A percentile compares a stretch with the other conserved stretches of the same genome.
These are phyloP conservation scores for Oligophagozyma castellii DNA, from an alignment of 1,139 yeast species.

Conservation along the genomic window DNA sequence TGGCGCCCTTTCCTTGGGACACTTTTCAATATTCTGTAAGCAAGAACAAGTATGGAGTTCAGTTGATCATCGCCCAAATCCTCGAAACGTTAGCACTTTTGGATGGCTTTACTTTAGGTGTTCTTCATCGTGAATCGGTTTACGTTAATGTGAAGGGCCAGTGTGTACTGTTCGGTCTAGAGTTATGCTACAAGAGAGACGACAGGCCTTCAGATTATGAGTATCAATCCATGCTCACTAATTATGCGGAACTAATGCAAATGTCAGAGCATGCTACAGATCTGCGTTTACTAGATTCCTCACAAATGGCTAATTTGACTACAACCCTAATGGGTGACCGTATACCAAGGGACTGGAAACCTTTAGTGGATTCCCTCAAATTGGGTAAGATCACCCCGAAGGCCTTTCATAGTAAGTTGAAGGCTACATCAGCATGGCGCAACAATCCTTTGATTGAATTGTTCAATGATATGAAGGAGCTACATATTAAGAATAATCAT, in stretches of 20 bases:
- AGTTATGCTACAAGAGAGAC: conserved; percentile 42
- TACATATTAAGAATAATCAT: conserved; percentile 18
- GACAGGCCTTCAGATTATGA: conserved; percentile 24
- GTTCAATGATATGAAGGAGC: conserved; percentile 17
- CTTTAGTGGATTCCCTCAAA: conserved; percentile 5
- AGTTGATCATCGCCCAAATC: conserved; percentile 48
- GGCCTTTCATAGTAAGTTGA: conserved; percentile 8
- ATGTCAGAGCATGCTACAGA: conserved; percentile 13
- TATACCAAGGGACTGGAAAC: conserved; percentile 14
- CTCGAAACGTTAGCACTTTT: conserved; percentile 46
- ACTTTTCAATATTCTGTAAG: conserved; percentile 8
- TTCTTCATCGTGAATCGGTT: conserved; percentile 42
- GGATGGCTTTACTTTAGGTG: conserved; percentile 54
- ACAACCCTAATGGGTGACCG: conserved; percentile 34
- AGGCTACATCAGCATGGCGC: conserved; percentile 10
- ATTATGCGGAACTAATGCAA: conserved; percentile 27
- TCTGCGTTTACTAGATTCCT: conserved; percentile 43
- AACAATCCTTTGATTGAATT: conserved; percentile 11
- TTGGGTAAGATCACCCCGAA: conserved; percentile 11
- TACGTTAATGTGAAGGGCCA: conserved; percentile 60
- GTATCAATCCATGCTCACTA: conserved; percentile 11
- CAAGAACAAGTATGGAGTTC: conserved; percentile 27
- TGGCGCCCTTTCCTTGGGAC: conserved; percentile 38
- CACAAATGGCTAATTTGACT: conserved; percentile 45
- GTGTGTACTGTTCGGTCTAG: conserved; percentile 81